These are phyloP conservation scores for Sporisorium sorghi DNA, from an alignment of 1,284 basidiomycete species.

Conservation along the genomic window DNA sequence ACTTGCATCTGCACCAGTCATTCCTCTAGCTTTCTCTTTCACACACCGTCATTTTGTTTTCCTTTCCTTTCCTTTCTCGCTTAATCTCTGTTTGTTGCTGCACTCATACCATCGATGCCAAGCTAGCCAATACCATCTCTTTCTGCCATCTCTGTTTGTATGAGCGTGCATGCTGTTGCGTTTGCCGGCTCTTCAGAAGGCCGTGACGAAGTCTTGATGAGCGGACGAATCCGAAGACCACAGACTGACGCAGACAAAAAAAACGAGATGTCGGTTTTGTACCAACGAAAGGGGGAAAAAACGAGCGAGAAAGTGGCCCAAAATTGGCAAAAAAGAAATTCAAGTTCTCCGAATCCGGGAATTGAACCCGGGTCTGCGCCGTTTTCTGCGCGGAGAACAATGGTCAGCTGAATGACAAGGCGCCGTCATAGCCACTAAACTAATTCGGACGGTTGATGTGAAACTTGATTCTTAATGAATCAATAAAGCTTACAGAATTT, in stretches of 20 bases:
- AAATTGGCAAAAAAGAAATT: background rate
- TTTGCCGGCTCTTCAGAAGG: no score
- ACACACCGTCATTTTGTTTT: background rate
- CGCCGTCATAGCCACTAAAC: constrained; percentile 63
- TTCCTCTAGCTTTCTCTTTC: background rate
- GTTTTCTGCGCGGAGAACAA: constrained; percentile 35
- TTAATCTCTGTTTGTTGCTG: constrained; percentile 26
- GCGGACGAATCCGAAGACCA: no score
- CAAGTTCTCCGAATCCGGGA: constrained; percentile 53
- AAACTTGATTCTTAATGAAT: no score
- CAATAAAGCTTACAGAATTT: no score
- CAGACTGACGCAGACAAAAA: background rate
- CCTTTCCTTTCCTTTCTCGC: constrained; percentile 14
- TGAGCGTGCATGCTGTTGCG: no score
- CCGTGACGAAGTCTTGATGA: no score
- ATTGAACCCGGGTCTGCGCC: constrained; percentile 62
- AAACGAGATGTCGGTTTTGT: no score
- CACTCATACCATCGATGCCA: constrained; percentile 22
- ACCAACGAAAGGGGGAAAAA: background rate
- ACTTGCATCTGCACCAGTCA: background rate
- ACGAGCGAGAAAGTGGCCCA: background rate
- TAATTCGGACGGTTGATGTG: constrained; percentile 48
- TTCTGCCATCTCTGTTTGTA: constrained; percentile 1
- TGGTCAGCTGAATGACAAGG: constrained; percentile 47
- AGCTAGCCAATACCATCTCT: constrained; percentile 35